Conservation (phyloP, 768 basidiomycete genomes). For the Jaapia argillacea region DNA sequence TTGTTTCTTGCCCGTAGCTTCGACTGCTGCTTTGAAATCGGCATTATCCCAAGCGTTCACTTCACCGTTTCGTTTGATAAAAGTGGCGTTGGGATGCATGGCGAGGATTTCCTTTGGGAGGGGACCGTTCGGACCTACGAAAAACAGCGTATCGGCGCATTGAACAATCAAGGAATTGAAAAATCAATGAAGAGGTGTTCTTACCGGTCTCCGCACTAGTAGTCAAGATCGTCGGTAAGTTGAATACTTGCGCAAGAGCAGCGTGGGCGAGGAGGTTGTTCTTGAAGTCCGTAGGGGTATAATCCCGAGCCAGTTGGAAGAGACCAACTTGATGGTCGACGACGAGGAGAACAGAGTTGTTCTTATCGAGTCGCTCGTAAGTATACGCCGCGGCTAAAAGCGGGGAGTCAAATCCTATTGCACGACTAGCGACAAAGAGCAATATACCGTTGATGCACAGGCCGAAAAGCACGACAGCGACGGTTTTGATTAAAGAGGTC, state of each 20-base stretch:
- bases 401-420: too few relatives aligned
- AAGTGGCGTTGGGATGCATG: constrained; percentile 33
- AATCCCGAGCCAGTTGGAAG: constrained; percentile 35
- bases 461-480: too few relatives aligned
- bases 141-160: too few relatives aligned
- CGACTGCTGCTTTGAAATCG: constrained; percentile 35
- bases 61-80: constrained; percentile 37
- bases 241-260: constrained; percentile 32
- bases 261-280: constrained; percentile 39
- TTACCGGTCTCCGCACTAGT: constrained; percentile 33
- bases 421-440: too few relatives aligned
- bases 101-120: constrained; percentile 32
- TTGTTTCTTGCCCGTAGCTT: constrained; percentile 39
- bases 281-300: constrained; percentile 25
- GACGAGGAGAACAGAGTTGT: constrained; percentile 31
- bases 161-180: too few relatives aligned
- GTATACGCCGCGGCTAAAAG: too few relatives aligned
- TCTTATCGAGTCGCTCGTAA: constrained; percentile 34
- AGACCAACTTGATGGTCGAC: constrained; percentile 41
- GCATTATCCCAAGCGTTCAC: constrained; percentile 43
- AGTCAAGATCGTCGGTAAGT: constrained; percentile 35
- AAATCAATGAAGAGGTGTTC: too few relatives aligned
- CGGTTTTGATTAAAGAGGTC: too few relatives aligned
- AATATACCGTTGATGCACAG: too few relatives aligned
- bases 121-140: constrained; percentile 39